These are phyloP conservation scores for Amanita polypyramis DNA, from an alignment of 768 basidiomycete species.

Conservation along the genomic window DNA sequence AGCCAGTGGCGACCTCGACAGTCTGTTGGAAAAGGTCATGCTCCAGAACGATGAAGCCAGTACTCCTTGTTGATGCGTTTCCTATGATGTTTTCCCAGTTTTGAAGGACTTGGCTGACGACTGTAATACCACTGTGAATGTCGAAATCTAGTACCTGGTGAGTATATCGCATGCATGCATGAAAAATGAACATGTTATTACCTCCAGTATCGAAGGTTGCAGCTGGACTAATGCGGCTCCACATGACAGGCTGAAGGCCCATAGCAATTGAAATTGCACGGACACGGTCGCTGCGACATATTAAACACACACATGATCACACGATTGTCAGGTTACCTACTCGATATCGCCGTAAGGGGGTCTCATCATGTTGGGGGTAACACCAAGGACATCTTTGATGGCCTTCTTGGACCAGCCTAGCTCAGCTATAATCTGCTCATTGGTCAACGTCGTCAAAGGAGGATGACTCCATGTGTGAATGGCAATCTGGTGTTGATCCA, in stretches of 20 bases:
- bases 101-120: constrained; percentile 47
- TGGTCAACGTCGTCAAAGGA: constrained; percentile 59
- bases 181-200: constrained; percentile 13
- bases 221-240: constrained; percentile 56
- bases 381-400: constrained; percentile 73
- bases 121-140: constrained; percentile 54
- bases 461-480: constrained; percentile 66
- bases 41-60: constrained; percentile 86
- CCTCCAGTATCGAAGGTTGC: constrained; percentile 67
- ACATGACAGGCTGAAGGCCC: constrained; percentile 77
- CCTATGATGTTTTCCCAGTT: constrained; percentile 69
- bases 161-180: not conserved
- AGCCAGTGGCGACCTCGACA: constrained; percentile 79
- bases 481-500: constrained; percentile 70
- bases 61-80: constrained; percentile 44
- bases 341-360: constrained; percentile 80
- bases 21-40: constrained; percentile 81
- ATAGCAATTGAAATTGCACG: constrained; percentile 76
- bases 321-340: constrained; percentile 23
- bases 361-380: constrained; percentile 70
- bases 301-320: constrained; percentile 5
- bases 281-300: constrained; percentile 59
- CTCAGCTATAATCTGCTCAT: constrained; percentile 79
- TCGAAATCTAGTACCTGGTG: constrained; percentile 52
- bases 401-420: constrained; percentile 81